Evolutionary conservation across 148 eudicot species (phyloP), one percentile per base, ranked within the genome.

Genomic region (Fagopyrum homotropicum): DNA sequence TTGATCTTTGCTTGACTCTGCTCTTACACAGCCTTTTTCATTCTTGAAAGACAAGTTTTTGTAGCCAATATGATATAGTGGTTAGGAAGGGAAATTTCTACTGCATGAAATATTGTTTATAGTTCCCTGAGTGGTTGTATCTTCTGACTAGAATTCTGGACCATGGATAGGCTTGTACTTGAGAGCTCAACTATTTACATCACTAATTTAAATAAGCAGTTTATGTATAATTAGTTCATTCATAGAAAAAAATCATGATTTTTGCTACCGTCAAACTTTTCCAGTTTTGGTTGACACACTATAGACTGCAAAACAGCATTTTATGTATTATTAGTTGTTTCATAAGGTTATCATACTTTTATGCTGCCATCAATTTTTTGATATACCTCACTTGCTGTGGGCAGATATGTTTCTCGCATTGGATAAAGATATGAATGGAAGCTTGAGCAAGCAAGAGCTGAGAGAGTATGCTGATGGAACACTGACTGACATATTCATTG

Each of bases 381-480:
- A 60, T 12, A 26, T 61, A 2, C 44, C 68, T n/a, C 29, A 8
- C 29, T 26, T 61, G 43, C 43, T 61, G 16, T 29, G 44, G 81
- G 78, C 86, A 94, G 98, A 91, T 83, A 89, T 94, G 97, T 94
- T 91, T 75, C 93, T 91, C 76, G 97, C 97, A 75, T 93, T 94
- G 75, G 98, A 94, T 81, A 94, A 94, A 82, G 98, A 94, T 84
- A 86, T 86, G 89, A 94, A 90, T 82, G 92, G 93, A 70, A 86
- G 92, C 46, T 83, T 94, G 79, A 89, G 97, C 91, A 91, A 94
- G 87, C 96, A 86, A 83, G 98, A 94, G 79, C 98, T 91, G 78
- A 86, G 92, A 83, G 97, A 94, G 80, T 94, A 94, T 81, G 97
- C 98, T 59, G 98, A 94, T 82, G 97, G 97, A 60, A 94, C 98